Evolutionary conservation across 2,329 filamentous ascomycete species (phyloP), one percentile per base, ranked within the genome.

Genomic region (Ceratocystis smalleyi): DNA sequence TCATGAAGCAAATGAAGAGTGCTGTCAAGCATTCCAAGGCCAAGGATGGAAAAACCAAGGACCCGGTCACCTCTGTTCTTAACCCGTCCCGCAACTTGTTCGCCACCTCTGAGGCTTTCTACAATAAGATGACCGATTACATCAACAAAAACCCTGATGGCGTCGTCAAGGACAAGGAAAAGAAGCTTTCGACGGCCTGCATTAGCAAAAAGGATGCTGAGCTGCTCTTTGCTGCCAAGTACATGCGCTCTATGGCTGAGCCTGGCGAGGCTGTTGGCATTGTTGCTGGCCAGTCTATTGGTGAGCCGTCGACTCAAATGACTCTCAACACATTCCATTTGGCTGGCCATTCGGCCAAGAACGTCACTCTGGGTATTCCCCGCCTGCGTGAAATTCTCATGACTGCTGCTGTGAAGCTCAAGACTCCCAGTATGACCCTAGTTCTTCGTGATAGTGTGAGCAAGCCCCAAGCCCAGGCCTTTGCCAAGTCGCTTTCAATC

Each of bases 321-420:
- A 99, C 95, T 6, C 78, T 99, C 64, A 99, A 99, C 77, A 99
- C 95, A 32, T 99, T 99, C 83, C 94, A 99, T 82, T 89, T 99
- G 83, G 94, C 94, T 74, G 94, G 94, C 72, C 92, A 97, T 79
- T 91, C 94, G 22, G 87, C 94, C 35, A 97, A 96, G 80, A 99
- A 99, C 81, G 95, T 99, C 72, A 99, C 94, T 0, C 83, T 96
- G 22, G 94, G 94, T 89, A 97, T 99, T 72, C 94, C 94, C 66
- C 90, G 94, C 76, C 81, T 99, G 22, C 83, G 94, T 77, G 94
- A 99, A 81, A 96, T 99, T 70, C 83, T 99, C 69, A 99, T 99
- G 94, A 97, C 94, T 60, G 94, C 94, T 30, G 94, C 89, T 72
- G 83, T 85, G 62, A 83, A 87, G 57, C 96, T 97, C 68, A 88